Base-by-base conservation (phyloP, 768 basidiomycete species). In the Cystobasidium tubakii region DNA sequence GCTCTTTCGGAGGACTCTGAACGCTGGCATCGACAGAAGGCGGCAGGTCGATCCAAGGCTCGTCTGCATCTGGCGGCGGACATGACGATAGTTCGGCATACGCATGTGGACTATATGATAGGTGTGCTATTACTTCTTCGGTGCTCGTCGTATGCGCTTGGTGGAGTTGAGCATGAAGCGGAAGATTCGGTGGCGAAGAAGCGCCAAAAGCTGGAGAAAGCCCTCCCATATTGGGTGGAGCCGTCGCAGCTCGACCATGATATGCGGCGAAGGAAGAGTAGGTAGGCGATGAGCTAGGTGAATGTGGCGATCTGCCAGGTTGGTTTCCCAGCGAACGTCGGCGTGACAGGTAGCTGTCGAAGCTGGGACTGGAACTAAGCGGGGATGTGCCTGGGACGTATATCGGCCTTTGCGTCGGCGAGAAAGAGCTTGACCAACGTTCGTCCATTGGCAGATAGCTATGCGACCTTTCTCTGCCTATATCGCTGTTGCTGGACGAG, bases 11-110 rank as follows among this genome's bases (percentile, higher is more conserved):
- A 15, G 46, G 46, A 21, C 46, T 50, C 17, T 29, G 57, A 27
- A 31, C 29, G 15, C 13, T 23, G 7, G 44, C 17, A 54, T 31
- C 66, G 21, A 54, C 27, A 7, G 29, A 4, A 21, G 66, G 43
- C 42, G 66, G 66, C 17, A 67, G 63, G 25, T 65, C 63, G 34
- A 65, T 43, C 63, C 63, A 65, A 27, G 63, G 63, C 39, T 65
- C 63, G 39, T 65, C 63, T 25, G 43, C 63, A 27, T 65, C 63
- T 65, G 63, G 27, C 36, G 63, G 63, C 29, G 63, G 57, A 29
- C 33, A 27, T 10, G 57, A 21, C 4, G 25, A 15, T 1, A 29
- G 13, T 12, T 27, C 57, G 25, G 27, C 57, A 60, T 60, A 25
- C 27, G 33, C 33, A 29, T 34, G 25, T 27, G 57, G 57, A 29